Conservation (phyloP, 768 basidiomycete species). For the Cantharellus cinnabarinus region DNA sequence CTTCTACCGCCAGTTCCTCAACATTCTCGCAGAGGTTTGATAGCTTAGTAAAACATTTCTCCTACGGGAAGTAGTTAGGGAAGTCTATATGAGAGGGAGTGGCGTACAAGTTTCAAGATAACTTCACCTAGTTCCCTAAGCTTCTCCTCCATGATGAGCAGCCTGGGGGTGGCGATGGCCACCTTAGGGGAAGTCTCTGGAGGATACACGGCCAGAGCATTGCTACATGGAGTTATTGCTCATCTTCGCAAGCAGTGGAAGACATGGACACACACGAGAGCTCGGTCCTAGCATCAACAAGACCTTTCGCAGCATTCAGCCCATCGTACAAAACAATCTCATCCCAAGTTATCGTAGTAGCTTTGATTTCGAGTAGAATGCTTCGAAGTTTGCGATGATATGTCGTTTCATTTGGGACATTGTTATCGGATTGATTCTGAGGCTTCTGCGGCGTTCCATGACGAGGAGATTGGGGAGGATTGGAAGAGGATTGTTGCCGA, state of each 20-base stretch:
- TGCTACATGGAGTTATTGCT: conserved; percentile 12
- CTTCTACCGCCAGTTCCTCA: conserved; percentile 45
- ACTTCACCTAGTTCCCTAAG: conserved; percentile 39
- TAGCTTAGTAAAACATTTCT: conserved; percentile 47
- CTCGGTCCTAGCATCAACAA: conserved; percentile 61
- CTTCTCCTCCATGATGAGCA: conserved; percentile 45
- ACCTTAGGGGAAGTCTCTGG: conserved; percentile 32
- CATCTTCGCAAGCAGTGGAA: too few species aligned
- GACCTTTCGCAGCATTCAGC: conserved; percentile 44
- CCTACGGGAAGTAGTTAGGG: conserved; percentile 20
- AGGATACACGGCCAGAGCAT: conserved; percentile 37
- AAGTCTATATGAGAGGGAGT: not conserved
- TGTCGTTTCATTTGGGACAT: conserved; percentile 34
- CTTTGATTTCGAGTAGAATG: conserved; percentile 44
- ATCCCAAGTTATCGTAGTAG: conserved; percentile 55
- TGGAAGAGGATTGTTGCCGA: too few species aligned
- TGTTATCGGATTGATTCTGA: too few species aligned
- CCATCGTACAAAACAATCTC: conserved; percentile 66
- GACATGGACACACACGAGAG: conserved; percentile 36
- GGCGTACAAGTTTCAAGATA: conserved; percentile 42
- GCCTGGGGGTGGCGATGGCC: conserved; percentile 39
- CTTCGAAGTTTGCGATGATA: conserved; percentile 61
- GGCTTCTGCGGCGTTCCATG: too few species aligned
- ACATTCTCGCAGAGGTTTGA: conserved; percentile 37
- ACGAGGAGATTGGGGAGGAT: too few species aligned